Evolutionary conservation across 768 basidiomycete genomes (phyloP).

Genomic region (Fibroporia radiculosa): DNA sequence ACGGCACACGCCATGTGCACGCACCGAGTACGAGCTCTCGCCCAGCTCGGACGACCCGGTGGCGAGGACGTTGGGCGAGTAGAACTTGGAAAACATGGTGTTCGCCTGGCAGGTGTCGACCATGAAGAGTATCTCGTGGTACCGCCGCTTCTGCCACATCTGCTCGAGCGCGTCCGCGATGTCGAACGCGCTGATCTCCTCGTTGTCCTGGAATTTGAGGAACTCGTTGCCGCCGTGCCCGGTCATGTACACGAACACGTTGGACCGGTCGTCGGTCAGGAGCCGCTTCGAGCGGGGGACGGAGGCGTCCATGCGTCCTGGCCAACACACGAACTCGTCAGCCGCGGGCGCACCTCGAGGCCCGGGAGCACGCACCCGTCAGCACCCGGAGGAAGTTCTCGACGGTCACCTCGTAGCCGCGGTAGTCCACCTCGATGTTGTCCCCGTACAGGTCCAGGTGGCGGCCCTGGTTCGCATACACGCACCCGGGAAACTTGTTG

Average conservation of each 20-base stretch:
- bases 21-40: slow-evolving; percentile 90
- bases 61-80: slow-evolving; percentile 88
- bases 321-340: too few relatives aligned
- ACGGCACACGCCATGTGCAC: slow-evolving; percentile 18
- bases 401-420: slow-evolving; percentile 96
- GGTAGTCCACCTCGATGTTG: slow-evolving; percentile 96
- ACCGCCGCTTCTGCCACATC: slow-evolving; percentile 98
- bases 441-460: slow-evolving; percentile 90
- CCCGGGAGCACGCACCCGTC: slow-evolving; percentile 83
- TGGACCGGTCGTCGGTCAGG: slow-evolving; percentile 82
- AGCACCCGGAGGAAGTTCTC: slow-evolving; percentile 91
- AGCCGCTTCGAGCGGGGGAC: slow-evolving; percentile 90
- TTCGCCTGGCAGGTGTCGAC: slow-evolving; percentile 98
- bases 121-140: slow-evolving; percentile 97
- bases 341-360: too few relatives aligned
- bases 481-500: slow-evolving; percentile 86
- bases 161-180: slow-evolving; percentile 98
- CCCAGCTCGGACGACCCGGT: slow-evolving; percentile 79
- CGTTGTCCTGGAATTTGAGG: slow-evolving; percentile 98
- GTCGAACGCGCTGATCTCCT: slow-evolving; percentile 95
- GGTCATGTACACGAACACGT: slow-evolving; percentile 97
- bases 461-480: slow-evolving; percentile 82
- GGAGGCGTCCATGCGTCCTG: slow-evolving; percentile 79
- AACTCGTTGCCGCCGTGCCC: slow-evolving; percentile 98
- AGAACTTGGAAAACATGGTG: slow-evolving; percentile 88